A percentile compares a stretch with the other conserved stretches of the same genome.
Evolutionary conservation across 257 asterid genomes (phyloP).

Genomic region (Gardenia jasminoides): DNA sequence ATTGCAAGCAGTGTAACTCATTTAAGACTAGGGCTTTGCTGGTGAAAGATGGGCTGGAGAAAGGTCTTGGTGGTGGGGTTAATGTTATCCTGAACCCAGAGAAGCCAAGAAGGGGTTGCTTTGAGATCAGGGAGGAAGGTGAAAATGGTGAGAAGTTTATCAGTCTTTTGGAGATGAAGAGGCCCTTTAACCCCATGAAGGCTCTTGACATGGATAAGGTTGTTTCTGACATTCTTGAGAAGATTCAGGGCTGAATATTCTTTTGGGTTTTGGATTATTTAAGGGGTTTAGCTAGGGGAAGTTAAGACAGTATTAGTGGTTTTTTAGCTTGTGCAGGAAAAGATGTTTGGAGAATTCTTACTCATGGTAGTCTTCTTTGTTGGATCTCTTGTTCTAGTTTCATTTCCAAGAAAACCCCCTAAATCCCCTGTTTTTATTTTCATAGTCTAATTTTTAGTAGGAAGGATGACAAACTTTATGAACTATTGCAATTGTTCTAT

Average conservation of each 20-base stretch:
- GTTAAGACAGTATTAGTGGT: background rate
- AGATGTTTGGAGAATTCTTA: background rate
- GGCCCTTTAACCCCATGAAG: conserved; percentile 68
- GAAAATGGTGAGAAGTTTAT: conserved; percentile 56
- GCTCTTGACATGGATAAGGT: conserved; percentile 65
- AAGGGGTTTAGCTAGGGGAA: background rate
- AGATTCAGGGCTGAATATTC: conserved; percentile 30
- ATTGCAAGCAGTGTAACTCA: conserved; percentile 62
- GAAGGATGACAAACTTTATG: background rate
- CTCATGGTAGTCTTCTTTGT: background rate
- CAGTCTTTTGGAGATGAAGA: conserved; percentile 65
- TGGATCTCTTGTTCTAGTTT: background rate
- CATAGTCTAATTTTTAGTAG: background rate
- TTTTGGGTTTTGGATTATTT: background rate
- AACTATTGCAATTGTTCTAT: background rate
- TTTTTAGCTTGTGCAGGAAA: background rate
- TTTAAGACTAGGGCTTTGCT: conserved; percentile 60
- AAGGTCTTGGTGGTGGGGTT: conserved; percentile 49
- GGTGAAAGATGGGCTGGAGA: conserved; percentile 63
- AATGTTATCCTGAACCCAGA: conserved; percentile 68
- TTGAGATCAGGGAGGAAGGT: conserved; percentile 67
- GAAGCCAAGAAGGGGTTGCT: conserved; percentile 84
- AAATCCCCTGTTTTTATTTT: background rate
- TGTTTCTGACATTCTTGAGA: conserved; percentile 53
- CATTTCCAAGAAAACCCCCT: background rate